phyloP scores from a whole-genome alignment of 2,329 filamentous ascomycete species.

The Orbilia brochopaga region DNA sequence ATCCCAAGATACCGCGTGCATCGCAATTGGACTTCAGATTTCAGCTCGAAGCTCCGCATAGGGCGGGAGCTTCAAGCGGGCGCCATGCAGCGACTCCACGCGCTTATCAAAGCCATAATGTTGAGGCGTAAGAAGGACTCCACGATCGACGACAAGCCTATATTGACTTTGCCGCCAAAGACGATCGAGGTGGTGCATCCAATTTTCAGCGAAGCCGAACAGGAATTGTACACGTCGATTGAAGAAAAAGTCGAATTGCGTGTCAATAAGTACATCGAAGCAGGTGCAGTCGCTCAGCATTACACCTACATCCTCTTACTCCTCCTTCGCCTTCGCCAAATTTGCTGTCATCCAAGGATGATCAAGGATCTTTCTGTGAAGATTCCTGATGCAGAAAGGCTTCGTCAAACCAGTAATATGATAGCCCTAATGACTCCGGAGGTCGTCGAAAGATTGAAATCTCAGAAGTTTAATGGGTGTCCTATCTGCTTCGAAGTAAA shows the following conservation, averaged over 20 bases:
- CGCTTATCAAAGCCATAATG: slow-evolving; percentile 78
- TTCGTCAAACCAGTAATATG: slow-evolving; percentile 57
- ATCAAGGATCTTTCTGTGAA: slow-evolving; percentile 66
- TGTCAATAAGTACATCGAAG: slow-evolving; percentile 78
- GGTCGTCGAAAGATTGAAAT: slow-evolving; percentile 52
- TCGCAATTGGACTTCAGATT: slow-evolving; percentile 60
- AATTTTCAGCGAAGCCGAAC: slow-evolving; percentile 71
- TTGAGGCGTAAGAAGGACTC: slow-evolving; percentile 82
- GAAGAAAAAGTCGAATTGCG: slow-evolving; percentile 71
- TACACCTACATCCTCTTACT: slow-evolving; percentile 83
- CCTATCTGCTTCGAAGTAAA: slow-evolving; percentile 50
- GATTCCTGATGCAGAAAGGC: slow-evolving; percentile 58
- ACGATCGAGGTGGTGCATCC: slow-evolving; percentile 68
- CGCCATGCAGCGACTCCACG: slow-evolving; percentile 75
- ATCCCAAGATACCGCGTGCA: slow-evolving; percentile 64
- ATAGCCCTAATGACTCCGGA: slow-evolving; percentile 67
- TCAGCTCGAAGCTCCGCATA: slow-evolving; percentile 49
- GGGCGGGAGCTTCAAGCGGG: slow-evolving; percentile 60
- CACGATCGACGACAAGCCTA: slow-evolving; percentile 77
- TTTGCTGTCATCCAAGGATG: slow-evolving; percentile 77
- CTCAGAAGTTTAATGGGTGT: slow-evolving; percentile 50
- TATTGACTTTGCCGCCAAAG: slow-evolving; percentile 72
- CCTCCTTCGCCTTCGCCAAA: slow-evolving; percentile 78
- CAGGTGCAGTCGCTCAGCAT: slow-evolving; percentile 71
- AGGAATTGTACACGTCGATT: slow-evolving; percentile 69